Evolutionary conservation across 2,329 filamentous ascomycete genomes (phyloP), one percentile per base, ranked within the genome.

Genomic region (Mycosphaerella arachidis): DNA sequence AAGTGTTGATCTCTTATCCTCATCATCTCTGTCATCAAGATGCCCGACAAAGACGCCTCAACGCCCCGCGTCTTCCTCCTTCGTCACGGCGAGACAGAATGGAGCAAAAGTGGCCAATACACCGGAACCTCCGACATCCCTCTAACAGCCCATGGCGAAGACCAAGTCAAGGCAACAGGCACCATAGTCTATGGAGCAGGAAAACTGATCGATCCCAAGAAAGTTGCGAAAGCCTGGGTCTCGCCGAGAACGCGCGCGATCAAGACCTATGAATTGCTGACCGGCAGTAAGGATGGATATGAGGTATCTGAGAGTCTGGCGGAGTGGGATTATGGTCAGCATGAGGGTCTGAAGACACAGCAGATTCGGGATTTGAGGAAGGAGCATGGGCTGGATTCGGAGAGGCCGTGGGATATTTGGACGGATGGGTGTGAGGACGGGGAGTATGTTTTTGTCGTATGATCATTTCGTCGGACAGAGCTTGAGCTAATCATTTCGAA

Each of bases 21-120:
- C 51, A 24, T 24, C 8, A 54, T 16, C 4, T 43, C 10, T 13
- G 10, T 43, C 52, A 20, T 31, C 45, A 66, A 30, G 16, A 73
- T 74, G 72, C 68, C 72, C 18, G 71, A 73, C 64, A 73, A 73
- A 67, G 72, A 74, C 66, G 71, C 72, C 51, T 61, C 74, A 1
- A 85, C 87, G 1, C 90, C 90, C 1, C 84, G 90, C 56, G 86
- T 90, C 72, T 93, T 93, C 79, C 85, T 94, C 67, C 78, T 92
- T 73, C 90, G 92, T 68, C 92, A 97, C 72, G 93, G 92, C 76
- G 91, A 97, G 79, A 97, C 92, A 4, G 91, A 96, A 79, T 97
- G 92, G 92, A 95, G 90, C 5, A 85, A 96, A 52, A 88, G 88
- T 67, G 92, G 73, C 18, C 68, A 86, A 55, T 91, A 97, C 76